Evolutionary conservation across 1,284 basidiomycete species (phyloP).

Genomic region (Flammula alnicola): DNA sequence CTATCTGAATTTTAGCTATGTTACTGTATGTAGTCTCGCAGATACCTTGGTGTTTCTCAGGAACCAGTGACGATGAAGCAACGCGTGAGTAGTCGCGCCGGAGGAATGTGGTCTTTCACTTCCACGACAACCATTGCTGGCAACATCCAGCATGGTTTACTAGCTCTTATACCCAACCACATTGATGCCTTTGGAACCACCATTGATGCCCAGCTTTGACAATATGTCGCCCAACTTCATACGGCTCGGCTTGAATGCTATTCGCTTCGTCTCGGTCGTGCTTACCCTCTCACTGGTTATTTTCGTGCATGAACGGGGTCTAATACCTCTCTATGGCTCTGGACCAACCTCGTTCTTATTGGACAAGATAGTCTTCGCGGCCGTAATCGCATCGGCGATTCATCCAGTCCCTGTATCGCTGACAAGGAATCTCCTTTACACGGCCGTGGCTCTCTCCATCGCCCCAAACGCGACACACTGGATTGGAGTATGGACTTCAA

Average conservation of each 20-base stretch:
- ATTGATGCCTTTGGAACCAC: no score
- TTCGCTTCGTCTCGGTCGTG: constrained; percentile 23
- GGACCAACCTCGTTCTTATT: constrained; percentile 53
- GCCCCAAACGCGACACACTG: constrained; percentile 69
- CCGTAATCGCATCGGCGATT: constrained; percentile 36
- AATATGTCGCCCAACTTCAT: constrained; percentile 15
- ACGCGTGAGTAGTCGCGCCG: no score
- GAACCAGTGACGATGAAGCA: no score
- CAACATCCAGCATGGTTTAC: background rate
- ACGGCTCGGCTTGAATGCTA: constrained; percentile 12
- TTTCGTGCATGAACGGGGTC: constrained; percentile 56
- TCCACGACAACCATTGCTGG: background rate
- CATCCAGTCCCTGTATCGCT: constrained; percentile 35
- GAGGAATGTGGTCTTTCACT: no score
- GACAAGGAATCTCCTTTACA: constrained; percentile 37
- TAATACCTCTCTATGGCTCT: constrained; percentile 63
- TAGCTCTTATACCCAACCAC: no score
- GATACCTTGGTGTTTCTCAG: no score
- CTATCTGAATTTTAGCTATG: no score
- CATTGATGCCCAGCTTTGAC: no score
- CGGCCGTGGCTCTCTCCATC: constrained; percentile 51
- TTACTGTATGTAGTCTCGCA: no score
- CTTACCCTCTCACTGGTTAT: constrained; percentile 52
- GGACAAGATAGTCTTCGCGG: constrained; percentile 46
- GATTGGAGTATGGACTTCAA: constrained; percentile 59